Base-by-base conservation (phyloP, 495 filamentous ascomycete species). In the Neurospora sp. region DNA sequence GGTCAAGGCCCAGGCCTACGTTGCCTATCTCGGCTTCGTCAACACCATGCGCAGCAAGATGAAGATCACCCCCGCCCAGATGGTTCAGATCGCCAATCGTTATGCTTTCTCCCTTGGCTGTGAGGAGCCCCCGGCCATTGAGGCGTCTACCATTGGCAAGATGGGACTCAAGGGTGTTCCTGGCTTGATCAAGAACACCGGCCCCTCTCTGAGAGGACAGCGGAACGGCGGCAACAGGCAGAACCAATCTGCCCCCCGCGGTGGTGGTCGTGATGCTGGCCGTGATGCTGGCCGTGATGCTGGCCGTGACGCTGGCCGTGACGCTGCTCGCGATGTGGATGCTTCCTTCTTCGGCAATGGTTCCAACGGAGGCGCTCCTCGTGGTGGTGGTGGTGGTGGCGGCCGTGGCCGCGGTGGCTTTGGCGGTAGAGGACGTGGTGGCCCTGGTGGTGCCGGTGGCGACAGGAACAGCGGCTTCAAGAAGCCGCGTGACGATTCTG, bases 161-260 rank as follows among this genome's bases (percentile, higher is more conserved):
- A 81, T 81, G 79, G 79, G 79, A 6, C 75, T 81, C 69, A 76
- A 77, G 73, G 78, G 78, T 59, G 79, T 81, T 54, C 75, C 78
- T n/a, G 79, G 79, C 5, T 31, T 81, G 39, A 44, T 37, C 11
- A 70, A 77, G 31, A 73, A 59, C 41, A 73, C 70, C n/a, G 72
- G 71, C 27, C 6, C 37, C 14, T 5, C 40, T 75, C 3, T 12
- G 20, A 31, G 48, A 16, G 16, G 54, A 69, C 23, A 48, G 40
- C 71, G 41, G 23, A 31, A 46, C 39, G 44, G 48, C 48, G 48
- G 48, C 23, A 59, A 59, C 48, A 59, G 48, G 48, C 46, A 12
- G 20, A 59, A 31, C 48, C 48, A 59, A 59, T 59, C 48, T 59
- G 48, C 48, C 11, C 48, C 48, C 48, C 48, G n/a, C 46, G 46